Evolutionary conservation across 306 rosid genomes (phyloP), one percentile per base, ranked within the genome.

Genomic region (Prunus salicina): DNA sequence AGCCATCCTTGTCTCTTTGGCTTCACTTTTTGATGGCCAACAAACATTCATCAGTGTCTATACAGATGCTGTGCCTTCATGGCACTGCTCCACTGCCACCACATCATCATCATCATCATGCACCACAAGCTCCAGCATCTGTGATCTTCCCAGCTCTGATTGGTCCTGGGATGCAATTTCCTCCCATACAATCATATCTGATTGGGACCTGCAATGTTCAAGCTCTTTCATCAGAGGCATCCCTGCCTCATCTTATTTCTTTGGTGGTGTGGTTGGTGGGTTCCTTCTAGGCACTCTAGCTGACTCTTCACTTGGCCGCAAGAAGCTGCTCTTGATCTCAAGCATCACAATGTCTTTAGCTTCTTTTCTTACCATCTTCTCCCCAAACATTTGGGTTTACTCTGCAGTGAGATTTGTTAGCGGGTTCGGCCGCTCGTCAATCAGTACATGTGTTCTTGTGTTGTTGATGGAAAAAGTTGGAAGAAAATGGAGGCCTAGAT

Each of bases 21-120:
- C 87, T 32, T 27, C 76, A 64, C 62, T 30, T 70, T 79, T 88
- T 13, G 91, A 85, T 50, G 82, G 86, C 2, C 89, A 86, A 1
- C 91, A 85, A 62, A 41, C 82, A 3, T 88, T 85, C 86, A 81
- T 83, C 49, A 79, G 76, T 12, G 57, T 88, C 74, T 81, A 64
- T 72, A 47, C 89, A 0, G 87, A 85, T 12, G 81, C 86, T 12
- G 65, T 67, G 15, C 91, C 89, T 8, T 30, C 81, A 32, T 84
- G 88, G 90, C 86, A 87, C 76, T 87, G 90, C 78, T 78, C 72
- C 19, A 41, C 65, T 51, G 20, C 41, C 34, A 9, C 24, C 19
- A 38, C 75, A 12, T 11, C 67, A 34, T 14, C 67, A 28, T 28
- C 30, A 6, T n/a, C 67, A 6, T n/a, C 32, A 12, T 77, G 82